phyloP scores from a whole-genome alignment of 192 early-diverging fungal genomes.

The Entophlyctis helioformis region DNA sequence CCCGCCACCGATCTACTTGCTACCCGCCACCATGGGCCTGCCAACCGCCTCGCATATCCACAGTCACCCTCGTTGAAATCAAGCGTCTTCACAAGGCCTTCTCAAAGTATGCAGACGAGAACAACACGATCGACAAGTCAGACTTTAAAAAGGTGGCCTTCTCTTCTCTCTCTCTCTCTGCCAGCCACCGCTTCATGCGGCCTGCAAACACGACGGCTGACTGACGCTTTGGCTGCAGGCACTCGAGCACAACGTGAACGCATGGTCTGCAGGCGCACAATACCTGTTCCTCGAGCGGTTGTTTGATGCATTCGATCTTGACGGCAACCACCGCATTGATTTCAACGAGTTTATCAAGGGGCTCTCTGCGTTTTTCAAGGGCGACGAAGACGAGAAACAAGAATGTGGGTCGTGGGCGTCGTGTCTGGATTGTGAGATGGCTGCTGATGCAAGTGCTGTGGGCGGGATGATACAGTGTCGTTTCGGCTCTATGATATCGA shows the following conservation, averaged over 20 bases:
- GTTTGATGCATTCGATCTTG: conserved; percentile 66
- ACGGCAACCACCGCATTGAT: conserved; percentile 51
- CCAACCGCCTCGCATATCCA: too few species aligned
- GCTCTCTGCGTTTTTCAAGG: conserved; percentile 64
- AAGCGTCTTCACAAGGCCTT: too few species aligned
- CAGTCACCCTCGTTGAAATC: too few species aligned
- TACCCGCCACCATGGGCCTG: too few species aligned
- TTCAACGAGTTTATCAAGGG: conserved; percentile 50
- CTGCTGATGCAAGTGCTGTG: not conserved
- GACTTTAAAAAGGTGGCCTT: too few species aligned
- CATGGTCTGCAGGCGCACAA: conserved; percentile 43
- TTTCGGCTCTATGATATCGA: conserved; percentile 73
- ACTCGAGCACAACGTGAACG: conserved; percentile 36
- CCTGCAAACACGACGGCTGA: too few species aligned
- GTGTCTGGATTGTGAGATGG: not conserved
- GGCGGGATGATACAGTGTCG: conserved; percentile 48
- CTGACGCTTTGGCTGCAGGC: too few species aligned
- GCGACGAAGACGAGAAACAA: conserved; percentile 61
- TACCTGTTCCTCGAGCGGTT: conserved; percentile 63
- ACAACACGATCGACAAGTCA: too few species aligned
- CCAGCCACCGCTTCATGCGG: too few species aligned
- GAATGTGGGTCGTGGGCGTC: conserved; percentile 35
- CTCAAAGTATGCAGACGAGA: too few species aligned
- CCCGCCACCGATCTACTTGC: too few species aligned
- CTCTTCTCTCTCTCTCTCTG: too few species aligned